Evolutionary conservation across 495 filamentous ascomycete genomes (phyloP).

Genomic region (Letharia lupina): DNA sequence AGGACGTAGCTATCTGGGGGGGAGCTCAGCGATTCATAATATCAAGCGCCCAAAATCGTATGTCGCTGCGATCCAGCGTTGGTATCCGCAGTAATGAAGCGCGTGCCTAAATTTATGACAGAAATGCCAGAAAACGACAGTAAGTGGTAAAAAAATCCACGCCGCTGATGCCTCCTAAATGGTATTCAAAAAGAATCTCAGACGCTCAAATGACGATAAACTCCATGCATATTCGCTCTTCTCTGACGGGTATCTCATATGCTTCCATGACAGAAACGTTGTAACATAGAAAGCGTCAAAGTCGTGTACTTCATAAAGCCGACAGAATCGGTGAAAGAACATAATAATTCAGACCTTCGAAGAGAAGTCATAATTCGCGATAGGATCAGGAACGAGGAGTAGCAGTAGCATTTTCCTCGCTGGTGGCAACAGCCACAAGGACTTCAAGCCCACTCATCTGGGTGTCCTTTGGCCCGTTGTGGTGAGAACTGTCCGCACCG

Average conservation of each 20-base stretch:
- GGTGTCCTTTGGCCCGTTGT: constrained; percentile 28
- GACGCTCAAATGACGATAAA: constrained; percentile 4
- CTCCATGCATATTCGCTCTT: constrained; percentile 7
- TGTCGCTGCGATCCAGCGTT: constrained; percentile 7
- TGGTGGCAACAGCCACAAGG: constrained; percentile 82
- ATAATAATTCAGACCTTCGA: constrained; percentile 15
- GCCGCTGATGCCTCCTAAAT: constrained; percentile 7
- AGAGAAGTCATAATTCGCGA: constrained; percentile 1
- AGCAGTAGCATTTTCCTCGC: constrained; percentile 50
- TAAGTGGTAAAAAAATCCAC: background rate
- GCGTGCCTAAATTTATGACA: background rate
- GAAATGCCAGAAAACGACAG: constrained; percentile 12
- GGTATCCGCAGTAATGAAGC: constrained; percentile 9
- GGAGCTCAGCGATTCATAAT: background rate
- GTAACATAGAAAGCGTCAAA: constrained; percentile 15
- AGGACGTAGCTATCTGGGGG: background rate
- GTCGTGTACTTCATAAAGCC: constrained; percentile 13
- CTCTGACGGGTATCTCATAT: constrained; percentile 21
- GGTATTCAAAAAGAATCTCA: background rate
- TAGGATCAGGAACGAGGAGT: constrained; percentile 7
- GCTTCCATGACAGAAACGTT: constrained; percentile 14
- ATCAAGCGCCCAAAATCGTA: background rate
- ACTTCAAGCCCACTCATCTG: constrained; percentile 71
- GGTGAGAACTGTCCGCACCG: constrained; percentile 13
- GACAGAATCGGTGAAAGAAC: constrained; percentile 4